phyloP scores from a whole-genome alignment of 306 rosid species.

The Cyclanthera cordifolia region DNA sequence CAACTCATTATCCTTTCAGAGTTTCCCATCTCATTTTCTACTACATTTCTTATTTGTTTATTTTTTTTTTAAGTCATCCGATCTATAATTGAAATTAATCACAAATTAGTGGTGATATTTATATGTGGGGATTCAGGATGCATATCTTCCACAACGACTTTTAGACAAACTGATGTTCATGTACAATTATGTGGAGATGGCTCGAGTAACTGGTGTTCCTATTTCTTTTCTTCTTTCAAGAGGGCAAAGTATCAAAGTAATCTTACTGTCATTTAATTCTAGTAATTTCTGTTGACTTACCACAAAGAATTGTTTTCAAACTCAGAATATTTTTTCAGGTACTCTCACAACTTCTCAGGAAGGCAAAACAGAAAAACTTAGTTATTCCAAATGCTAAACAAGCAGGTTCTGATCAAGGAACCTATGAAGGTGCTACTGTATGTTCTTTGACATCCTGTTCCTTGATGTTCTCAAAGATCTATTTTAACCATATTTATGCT shows the following conservation, averaged over 20 bases:
- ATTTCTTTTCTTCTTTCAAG: conserved; percentile 90
- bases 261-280: neutral
- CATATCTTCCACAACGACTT: conserved; percentile 94
- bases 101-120: neutral
- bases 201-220: conserved; percentile 97
- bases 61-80: neutral
- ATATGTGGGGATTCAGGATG: conserved; percentile 51
- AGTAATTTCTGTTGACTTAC: neutral
- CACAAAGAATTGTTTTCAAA: conserved; percentile 12
- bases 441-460: conserved; percentile 24
- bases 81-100: neutral
- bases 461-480: neutral
- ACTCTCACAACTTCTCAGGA: conserved; percentile 98
- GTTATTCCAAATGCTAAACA: conserved; percentile 77
- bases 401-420: conserved; percentile 97
- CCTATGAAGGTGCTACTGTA: conserved; percentile 96
- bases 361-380: conserved; percentile 78
- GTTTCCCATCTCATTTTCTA: conserved; percentile 15
- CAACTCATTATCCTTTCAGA: conserved; percentile 19
- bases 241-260: conserved; percentile 93
- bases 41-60: neutral
- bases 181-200: conserved; percentile 98
- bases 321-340: conserved; percentile 40
- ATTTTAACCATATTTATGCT: conserved; percentile 5
- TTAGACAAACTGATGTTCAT: conserved; percentile 88